Evolutionary conservation across 352 stramenopile species (phyloP).

Genomic region (Phytophthora constricta): DNA sequence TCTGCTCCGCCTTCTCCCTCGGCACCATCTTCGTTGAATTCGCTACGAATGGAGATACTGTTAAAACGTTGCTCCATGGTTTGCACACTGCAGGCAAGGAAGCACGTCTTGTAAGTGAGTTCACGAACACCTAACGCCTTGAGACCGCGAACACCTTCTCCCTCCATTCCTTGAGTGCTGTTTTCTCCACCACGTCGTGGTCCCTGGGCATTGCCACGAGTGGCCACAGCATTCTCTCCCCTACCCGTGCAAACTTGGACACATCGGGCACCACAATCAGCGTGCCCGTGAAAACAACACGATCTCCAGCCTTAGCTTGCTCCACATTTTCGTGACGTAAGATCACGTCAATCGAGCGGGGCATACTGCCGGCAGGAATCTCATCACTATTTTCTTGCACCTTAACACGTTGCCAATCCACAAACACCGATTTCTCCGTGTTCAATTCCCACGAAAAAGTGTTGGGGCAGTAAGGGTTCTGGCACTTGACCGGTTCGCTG

Average conservation of each 20-base stretch:
- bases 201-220: constrained; percentile 37
- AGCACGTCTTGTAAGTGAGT: constrained; percentile 98
- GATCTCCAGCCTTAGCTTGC: constrained; percentile 95
- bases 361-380: constrained; percentile 98
- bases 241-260: constrained; percentile 85
- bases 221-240: constrained; percentile 76
- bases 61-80: constrained; percentile 90
- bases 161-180: constrained; percentile 81
- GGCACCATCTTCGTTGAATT: constrained; percentile 68
- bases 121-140: constrained; percentile 96
- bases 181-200: constrained; percentile 60
- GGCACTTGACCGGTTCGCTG: constrained; percentile 96
- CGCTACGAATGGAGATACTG: constrained; percentile 85
- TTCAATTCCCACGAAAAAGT: constrained; percentile 88
- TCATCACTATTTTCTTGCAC: constrained; percentile 99
- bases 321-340: constrained; percentile 98
- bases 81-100: constrained; percentile 96
- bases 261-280: constrained; percentile 97
- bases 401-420: constrained; percentile 98
- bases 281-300: constrained; percentile 94
- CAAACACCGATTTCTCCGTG: constrained; percentile 94
- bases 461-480: constrained; percentile 96
- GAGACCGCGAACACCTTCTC: constrained; percentile 94
- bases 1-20: constrained; percentile 35
- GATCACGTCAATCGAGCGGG: constrained; percentile 97